Base-by-base conservation (phyloP, 2,329 filamentous ascomycete genomes). In the Ophiostoma himal-ulmi region DNA sequence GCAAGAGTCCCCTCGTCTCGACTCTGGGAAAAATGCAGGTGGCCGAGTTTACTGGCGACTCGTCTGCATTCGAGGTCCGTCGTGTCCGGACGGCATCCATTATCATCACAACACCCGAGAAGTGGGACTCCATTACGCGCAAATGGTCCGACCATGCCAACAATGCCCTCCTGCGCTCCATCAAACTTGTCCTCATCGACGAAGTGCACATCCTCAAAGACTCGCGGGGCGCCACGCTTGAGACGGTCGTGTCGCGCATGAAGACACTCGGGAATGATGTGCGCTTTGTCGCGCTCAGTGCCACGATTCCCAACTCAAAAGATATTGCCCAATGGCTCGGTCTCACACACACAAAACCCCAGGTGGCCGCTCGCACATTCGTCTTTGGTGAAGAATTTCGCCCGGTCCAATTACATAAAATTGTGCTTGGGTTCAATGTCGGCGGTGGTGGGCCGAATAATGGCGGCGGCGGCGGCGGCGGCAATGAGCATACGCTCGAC, bases 171-270 rank as follows among this genome's bases (percentile, higher is more conserved):
- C 87, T 96, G 79, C 86, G 89, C 71, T 83, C 94, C 73, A 86
- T 96, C 65, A 91, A 90, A 72, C 81, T 96, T 0, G 92, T 95
- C 73, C 83, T 96, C 26, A 93, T 96, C 70, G 92, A 96, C 75
- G 92, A 96, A 76, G 91, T 96, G 0, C 92, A 96, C 74, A 93
- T 95, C 48, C 83, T 96, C 69, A 94, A 93, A 75, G 92, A 95
- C 75, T 80, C 84, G 3, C 88, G 92, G 34, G 92, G 92, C 20
- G 91, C 92, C 14, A 94, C 90, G 0, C 83, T 96, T 0, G 92
- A 96, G 77, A 91, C 90, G 5, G 89, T 96, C 2, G 91, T 96
- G 0, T 94, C 92, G 20, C 88, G 92, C 10, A 96, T 95, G 92
- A 95, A 95, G 78, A 89, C 89, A 0, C 88, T 92, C 65, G 89